Conservation (phyloP, 176 grass and related monocot species). For the Themeda triandra region DNA sequence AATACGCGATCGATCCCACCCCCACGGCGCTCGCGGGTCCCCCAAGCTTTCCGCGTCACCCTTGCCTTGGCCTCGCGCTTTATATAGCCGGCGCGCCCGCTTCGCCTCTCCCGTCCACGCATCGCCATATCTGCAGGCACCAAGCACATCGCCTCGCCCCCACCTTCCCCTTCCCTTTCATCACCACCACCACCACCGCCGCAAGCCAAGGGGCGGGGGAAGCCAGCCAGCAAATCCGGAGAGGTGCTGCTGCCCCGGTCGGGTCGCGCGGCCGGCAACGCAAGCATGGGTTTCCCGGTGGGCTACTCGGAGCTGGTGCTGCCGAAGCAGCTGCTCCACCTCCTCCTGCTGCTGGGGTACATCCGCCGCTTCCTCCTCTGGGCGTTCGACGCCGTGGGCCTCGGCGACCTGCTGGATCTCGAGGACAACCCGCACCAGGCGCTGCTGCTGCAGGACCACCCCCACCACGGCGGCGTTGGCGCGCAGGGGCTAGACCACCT, state of each 20-base stretch:
- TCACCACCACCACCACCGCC: neutral
- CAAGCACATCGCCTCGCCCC: neutral
- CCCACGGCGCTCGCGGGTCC: neutral
- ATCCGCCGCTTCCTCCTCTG: slow-evolving; percentile 65
- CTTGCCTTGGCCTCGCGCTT: neutral
- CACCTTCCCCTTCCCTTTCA: too few species aligned
- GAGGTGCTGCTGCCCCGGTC: neutral
- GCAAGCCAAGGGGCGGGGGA: neutral
- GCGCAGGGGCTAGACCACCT: neutral
- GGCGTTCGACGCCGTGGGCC: slow-evolving; percentile 69
- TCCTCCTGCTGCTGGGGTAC: slow-evolving; percentile 66
- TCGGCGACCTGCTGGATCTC: slow-evolving; percentile 69
- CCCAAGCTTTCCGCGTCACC: neutral
- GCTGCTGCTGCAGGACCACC: slow-evolving; percentile 36
- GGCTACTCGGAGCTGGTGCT: slow-evolving; percentile 72
- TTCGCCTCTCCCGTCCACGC: slow-evolving; percentile 1
- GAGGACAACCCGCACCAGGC: slow-evolving; percentile 37
- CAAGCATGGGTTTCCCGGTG: slow-evolving; percentile 75
- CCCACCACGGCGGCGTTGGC: neutral
- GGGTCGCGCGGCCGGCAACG: neutral
- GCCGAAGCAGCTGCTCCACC: slow-evolving; percentile 61
- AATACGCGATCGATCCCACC: neutral
- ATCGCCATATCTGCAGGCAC: neutral
- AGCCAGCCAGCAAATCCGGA: neutral
- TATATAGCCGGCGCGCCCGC: slow-evolving; percentile 23